Evolutionary conservation across 1,139 yeast genomes (phyloP).

Genomic region (Yamadazyma jaroonii): DNA sequence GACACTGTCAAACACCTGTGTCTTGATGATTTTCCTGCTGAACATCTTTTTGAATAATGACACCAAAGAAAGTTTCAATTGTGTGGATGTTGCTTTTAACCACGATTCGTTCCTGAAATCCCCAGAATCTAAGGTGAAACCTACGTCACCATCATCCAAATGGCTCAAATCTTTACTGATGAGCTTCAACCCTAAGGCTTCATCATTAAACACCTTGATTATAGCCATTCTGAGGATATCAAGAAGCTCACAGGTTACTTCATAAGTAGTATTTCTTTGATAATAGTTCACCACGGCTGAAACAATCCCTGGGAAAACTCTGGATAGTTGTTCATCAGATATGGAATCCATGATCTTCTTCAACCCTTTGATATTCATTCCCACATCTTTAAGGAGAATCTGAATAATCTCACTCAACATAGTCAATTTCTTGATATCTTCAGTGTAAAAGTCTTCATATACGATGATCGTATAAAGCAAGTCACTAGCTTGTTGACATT

Average conservation of each 20-base stretch:
- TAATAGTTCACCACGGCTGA: slow-evolving; percentile 32
- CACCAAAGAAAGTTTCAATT: slow-evolving; percentile 49
- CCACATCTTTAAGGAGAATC: slow-evolving; percentile 2
- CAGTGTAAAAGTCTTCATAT: slow-evolving; percentile 4
- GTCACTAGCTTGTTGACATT: no score
- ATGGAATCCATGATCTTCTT: slow-evolving; percentile 10
- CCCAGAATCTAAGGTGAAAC: background rate
- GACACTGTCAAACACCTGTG: slow-evolving; percentile 21
- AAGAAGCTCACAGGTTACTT: slow-evolving; percentile 21
- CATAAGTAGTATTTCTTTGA: slow-evolving; percentile 24
- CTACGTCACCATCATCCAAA: background rate
- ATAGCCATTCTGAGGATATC: slow-evolving; percentile 21
- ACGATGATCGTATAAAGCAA: no score
- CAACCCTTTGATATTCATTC: no score
- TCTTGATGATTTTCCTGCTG: slow-evolving; percentile 18
- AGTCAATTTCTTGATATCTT: slow-evolving; percentile 10
- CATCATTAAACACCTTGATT: slow-evolving; percentile 28
- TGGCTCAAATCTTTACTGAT: slow-evolving; percentile 2
- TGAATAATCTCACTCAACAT: slow-evolving; percentile 14
- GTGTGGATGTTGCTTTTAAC: slow-evolving; percentile 63
- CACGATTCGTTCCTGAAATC: slow-evolving; percentile 49
- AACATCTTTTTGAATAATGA: slow-evolving; percentile 27
- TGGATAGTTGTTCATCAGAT: slow-evolving; percentile 30
- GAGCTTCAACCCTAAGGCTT: slow-evolving; percentile 17
- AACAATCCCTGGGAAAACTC: slow-evolving; percentile 39